Base-by-base conservation (phyloP, 1,139 yeast species). In the Kodamaea alishanica region DNA sequence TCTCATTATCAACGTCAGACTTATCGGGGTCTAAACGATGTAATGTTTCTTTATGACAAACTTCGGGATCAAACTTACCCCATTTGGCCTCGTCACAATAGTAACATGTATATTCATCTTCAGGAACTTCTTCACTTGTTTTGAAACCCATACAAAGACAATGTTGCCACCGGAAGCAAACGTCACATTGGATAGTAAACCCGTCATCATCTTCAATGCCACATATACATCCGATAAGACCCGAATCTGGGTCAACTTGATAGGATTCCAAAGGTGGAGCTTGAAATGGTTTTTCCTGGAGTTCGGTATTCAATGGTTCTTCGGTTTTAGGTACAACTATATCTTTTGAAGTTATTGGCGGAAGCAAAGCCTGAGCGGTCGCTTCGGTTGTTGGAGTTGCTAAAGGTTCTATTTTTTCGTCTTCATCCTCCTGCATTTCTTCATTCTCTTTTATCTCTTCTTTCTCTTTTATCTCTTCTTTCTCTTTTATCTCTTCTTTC, bases 121-220 rank as follows among this genome's bases (percentile, higher is more conserved):
- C 96, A 0, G 96, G 96, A 0, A 83, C 94, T 42, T 83, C 81
- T 26, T 78, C 84, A 42, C 77, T 81, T 35, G 83, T 76, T 37
- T 70, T 72, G 48, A 84, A 86, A 6, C 85, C 86, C 77, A 87
- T 88, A 62, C 97, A 90, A 22, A 79, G 71, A 33, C 95, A 90
- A 63, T 90, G 97, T 57, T 89, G 96, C 97, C 97, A 90, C 46
- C 96, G 78, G 60, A 77, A 83, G 60, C 97, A 90, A 34, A 79
- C 74, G 57, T 89, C 96, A 65, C 97, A 90, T 60, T 89, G 97
- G 44, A 90, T 85, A 1, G 97, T 89, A 58, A 87, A 88, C 1
- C 97, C 97, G 56, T 90, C 97, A 60, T 90, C 97, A 48, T 90
- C 96, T 41, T 82, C 88, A 48, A 74, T 80, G 0, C 82, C 90